These are phyloP conservation scores for Fusarium sp. DNA, from an alignment of 2,329 filamentous ascomycete species.

Conservation along the genomic window DNA sequence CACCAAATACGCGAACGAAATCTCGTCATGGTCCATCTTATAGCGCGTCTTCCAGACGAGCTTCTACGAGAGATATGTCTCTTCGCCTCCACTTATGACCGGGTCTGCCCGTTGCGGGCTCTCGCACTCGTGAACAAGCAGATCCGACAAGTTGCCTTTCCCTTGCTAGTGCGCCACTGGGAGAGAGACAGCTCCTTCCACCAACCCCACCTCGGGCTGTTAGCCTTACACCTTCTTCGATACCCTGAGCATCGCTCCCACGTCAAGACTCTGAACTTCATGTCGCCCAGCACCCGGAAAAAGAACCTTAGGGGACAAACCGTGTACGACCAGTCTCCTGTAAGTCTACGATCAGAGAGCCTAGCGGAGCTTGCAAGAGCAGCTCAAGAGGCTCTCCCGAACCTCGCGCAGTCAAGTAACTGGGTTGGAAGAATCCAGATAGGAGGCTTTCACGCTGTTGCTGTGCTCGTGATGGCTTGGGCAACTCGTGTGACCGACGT, in stretches of 20 bases:
- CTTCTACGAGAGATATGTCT: neutral
- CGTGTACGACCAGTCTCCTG: neutral
- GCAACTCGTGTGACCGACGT: neutral
- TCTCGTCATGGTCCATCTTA: neutral
- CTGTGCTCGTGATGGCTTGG: neutral
- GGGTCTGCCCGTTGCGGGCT: neutral
- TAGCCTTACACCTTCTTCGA: neutral
- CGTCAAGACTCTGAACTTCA: neutral
- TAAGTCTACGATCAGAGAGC: neutral
- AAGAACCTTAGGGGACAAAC: rapidly evolving
- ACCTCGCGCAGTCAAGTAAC: neutral
- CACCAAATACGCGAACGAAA: neutral
- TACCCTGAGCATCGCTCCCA: neutral
- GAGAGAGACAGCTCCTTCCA: neutral
- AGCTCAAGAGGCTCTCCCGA: neutral
- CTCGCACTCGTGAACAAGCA: neutral
- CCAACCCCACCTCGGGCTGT: neutral
- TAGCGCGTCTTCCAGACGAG: neutral
- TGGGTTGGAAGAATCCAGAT: neutral
- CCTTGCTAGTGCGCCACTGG: neutral
- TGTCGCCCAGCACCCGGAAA: neutral
- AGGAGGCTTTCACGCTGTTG: neutral
- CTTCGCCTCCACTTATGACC: neutral
- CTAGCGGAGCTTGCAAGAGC: neutral
- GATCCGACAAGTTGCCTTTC: neutral